Evolutionary conservation across 2,329 filamentous ascomycete genomes (phyloP).

Genomic region (Aspergillus amoenus): DNA sequence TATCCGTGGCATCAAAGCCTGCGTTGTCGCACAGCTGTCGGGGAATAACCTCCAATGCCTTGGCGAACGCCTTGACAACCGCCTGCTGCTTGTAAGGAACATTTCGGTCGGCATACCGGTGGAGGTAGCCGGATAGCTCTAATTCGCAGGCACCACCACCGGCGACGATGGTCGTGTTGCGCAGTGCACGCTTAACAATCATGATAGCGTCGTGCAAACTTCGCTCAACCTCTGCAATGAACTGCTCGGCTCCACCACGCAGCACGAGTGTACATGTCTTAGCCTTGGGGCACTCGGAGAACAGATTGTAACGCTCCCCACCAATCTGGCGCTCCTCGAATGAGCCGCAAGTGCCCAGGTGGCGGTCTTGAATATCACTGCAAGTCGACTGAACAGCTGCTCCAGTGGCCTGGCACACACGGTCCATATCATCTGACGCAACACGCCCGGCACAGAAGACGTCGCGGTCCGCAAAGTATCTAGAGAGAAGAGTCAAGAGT

Average conservation of each 20-base stretch:
- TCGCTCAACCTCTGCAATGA: conserved; percentile 97
- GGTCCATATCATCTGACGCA: conserved; percentile 86
- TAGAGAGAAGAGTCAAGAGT: conserved; percentile 19
- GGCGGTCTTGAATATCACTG: conserved; percentile 85
- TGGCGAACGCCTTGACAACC: conserved; percentile 97
- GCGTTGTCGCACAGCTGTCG: conserved; percentile 98
- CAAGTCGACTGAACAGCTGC: conserved; percentile 93
- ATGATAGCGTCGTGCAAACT: conserved; percentile 98
- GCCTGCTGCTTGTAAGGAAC: conserved; percentile 93
- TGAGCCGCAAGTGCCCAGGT: conserved; percentile 82
- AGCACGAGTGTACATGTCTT: conserved; percentile 97
- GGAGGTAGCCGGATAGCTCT: conserved; percentile 92
- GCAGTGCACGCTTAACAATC: conserved; percentile 98
- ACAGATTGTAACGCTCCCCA: conserved; percentile 97
- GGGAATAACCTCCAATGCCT: conserved; percentile 94
- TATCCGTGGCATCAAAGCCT: conserved; percentile 96
- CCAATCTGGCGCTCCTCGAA: conserved; percentile 98
- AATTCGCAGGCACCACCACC: conserved; percentile 95
- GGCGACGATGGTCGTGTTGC: conserved; percentile 90
- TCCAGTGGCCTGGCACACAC: conserved; percentile 91
- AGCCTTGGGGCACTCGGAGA: conserved; percentile 89
- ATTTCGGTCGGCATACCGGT: conserved; percentile 88
- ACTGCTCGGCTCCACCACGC: conserved; percentile 95
- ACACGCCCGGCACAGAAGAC: conserved; percentile 98
- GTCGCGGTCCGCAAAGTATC: conserved; percentile 93